Percentiles rank a stretch among this genome's conserved stretches.
These are phyloP conservation scores for Cenchrus fungigraminus DNA, from an alignment of 176 grass and related monocot genomes.

Conservation along the genomic window DNA sequence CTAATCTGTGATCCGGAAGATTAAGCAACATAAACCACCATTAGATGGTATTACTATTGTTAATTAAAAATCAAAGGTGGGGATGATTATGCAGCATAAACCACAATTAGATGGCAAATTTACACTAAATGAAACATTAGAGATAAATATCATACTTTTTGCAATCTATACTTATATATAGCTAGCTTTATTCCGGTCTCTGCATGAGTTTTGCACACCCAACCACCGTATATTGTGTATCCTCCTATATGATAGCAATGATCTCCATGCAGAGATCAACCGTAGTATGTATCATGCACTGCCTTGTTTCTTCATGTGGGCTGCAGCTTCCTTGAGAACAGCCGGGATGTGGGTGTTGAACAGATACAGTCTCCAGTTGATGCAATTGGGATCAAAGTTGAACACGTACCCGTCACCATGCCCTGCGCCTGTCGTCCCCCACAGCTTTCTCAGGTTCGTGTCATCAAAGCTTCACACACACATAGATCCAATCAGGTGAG, in stretches of 20 bases:
- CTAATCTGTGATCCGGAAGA: too few relatives aligned
- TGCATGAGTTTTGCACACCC: too few relatives aligned
- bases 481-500: neutral
- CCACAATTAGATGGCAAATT: too few relatives aligned
- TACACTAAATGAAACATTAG: too few relatives aligned
- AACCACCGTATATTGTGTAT: neutral
- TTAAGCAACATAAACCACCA: too few relatives aligned
- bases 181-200: too few relatives aligned
- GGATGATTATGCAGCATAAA: too few relatives aligned
- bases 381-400: neutral
- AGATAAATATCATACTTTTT: too few relatives aligned
- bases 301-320: slow-evolving; percentile 16
- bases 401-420: neutral
- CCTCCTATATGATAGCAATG: neutral
- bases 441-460: slow-evolving; percentile 5
- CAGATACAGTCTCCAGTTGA: neutral
- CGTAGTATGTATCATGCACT: neutral
- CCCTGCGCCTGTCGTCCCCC: neutral
- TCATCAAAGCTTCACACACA: neutral
- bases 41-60: too few relatives aligned
- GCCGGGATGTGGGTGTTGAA: slow-evolving; percentile 18
- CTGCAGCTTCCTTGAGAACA: neutral
- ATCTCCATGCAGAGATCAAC: neutral
- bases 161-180: too few relatives aligned
- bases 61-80: too few relatives aligned